Base-by-base conservation (phyloP, 371 early-diverging fungal genomes). In the Rhizopus microsporus region DNA sequence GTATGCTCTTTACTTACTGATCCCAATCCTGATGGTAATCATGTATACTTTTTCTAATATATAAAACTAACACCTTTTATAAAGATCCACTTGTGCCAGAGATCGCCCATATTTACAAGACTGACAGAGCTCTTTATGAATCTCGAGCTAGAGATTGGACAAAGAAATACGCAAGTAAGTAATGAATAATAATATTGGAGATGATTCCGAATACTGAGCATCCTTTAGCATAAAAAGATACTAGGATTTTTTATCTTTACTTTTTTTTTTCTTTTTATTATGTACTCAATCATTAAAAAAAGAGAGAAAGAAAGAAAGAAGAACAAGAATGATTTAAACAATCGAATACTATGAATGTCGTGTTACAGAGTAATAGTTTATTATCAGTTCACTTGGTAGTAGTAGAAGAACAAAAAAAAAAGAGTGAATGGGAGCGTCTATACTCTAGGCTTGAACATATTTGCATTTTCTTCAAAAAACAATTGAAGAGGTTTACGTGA, bases 1-100 rank as follows among this genome's bases (percentile, higher is more conserved):
- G 94, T 99, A 63, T 92, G 97, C 74, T 96, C 95, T 45, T 81
- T 96, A 85, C 83, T 99, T 65, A 97, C 97, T 42, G 98, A 98
- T 77, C 98, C 99, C 56, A 99, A 99, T 77, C 97, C 99, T 17
- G 89, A 86, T 67, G 75, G 73, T 72, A 62, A 50, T 78, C 56
- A 15, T 23, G 4, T 52, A 40, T 42, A 3, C 13, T 17, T 13
- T 6, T 17, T 7, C 13, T 4, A 16, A 1, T 32, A 17, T 34
- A 12, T 6, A 9, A 30, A 32, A 40, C 10, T 35, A 16, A 47
- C 10, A 40, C 15, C 6, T 56, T 51, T 34, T 52, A n/a, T 57
- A 3, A 52, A 70, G 89, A 90, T 66, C 93, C 98, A n/a, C 86
- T 97, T 40, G 93, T 96, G 15, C 96, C 97, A 37, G 97, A 98